Evolutionary conservation across 306 rosid genomes (phyloP).

Genomic region (Trichosanthes truncata): DNA sequence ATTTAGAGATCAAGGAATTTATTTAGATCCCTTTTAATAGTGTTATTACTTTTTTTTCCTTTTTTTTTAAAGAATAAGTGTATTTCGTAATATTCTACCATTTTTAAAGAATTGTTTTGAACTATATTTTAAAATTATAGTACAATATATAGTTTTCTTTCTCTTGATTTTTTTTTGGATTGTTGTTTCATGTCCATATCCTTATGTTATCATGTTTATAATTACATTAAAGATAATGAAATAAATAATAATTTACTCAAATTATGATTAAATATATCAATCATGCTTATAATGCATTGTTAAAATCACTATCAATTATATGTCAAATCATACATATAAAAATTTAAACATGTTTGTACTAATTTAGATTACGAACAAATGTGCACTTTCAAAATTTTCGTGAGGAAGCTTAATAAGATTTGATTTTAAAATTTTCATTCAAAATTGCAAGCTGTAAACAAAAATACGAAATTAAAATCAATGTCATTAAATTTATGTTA

Average conservation of each 20-base stretch:
- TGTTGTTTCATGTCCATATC: neutral
- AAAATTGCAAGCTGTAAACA: neutral
- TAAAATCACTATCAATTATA: neutral
- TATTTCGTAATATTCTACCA: neutral
- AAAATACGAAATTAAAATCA: too few species aligned
- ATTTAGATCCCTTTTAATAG: too few species aligned
- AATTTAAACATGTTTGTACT: neutral
- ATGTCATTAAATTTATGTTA: too few species aligned
- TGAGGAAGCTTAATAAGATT: neutral
- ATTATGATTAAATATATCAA: neutral
- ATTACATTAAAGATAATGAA: neutral
- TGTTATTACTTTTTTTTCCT: neutral
- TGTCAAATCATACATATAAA: neutral
- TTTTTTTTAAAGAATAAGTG: neutral
- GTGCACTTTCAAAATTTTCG: neutral
- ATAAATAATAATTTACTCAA: neutral
- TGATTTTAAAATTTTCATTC: neutral
- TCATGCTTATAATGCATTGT: neutral
- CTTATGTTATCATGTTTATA: neutral
- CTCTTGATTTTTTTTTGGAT: neutral
- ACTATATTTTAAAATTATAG: too few species aligned
- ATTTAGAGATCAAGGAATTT: too few species aligned
- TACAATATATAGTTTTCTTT: neutral
- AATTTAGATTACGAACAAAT: neutral
- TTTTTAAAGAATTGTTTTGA: neutral